Evolutionary conservation across 495 filamentous ascomycete species (phyloP).

Genomic region (Annulohypoxylon stygium): DNA sequence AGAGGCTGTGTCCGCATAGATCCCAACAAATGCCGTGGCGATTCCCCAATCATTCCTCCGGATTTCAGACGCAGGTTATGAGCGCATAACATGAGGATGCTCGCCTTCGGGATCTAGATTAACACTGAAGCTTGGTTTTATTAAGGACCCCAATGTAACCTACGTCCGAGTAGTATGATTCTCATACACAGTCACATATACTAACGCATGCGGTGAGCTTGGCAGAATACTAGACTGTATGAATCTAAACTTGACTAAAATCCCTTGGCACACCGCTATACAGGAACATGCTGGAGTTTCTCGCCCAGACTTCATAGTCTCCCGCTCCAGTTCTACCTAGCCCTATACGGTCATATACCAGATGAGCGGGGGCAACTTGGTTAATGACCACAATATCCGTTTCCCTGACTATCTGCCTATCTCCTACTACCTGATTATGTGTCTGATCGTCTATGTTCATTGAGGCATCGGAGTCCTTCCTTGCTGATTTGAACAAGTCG

Average conservation of each 20-base stretch:
- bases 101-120: not conserved
- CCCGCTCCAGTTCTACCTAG: not conserved
- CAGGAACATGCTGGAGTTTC: not conserved
- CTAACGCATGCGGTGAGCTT: slow-evolving; percentile 44
- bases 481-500: not conserved
- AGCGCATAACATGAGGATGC: not conserved
- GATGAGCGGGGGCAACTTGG: slow-evolving; percentile 18
- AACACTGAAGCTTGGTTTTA: not conserved
- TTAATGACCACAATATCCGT: slow-evolving; percentile 27
- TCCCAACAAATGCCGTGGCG: not conserved
- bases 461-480: not conserved
- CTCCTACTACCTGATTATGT: not conserved
- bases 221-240: not conserved
- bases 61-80: not conserved
- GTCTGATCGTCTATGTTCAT: not conserved
- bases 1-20: slow-evolving; percentile 8
- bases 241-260: slow-evolving; percentile 6
- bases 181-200: slow-evolving; percentile 49
- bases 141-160: not conserved
- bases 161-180: not conserved
- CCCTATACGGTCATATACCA: not conserved
- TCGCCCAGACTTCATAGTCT: slow-evolving; percentile 14
- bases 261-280: not conserved
- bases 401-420: slow-evolving; percentile 18
- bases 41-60: not conserved